These are phyloP conservation scores for Antitrichia curtipendula DNA, from an alignment of 225 moss, liverwort and hornwort species.

Conservation along the genomic window DNA sequence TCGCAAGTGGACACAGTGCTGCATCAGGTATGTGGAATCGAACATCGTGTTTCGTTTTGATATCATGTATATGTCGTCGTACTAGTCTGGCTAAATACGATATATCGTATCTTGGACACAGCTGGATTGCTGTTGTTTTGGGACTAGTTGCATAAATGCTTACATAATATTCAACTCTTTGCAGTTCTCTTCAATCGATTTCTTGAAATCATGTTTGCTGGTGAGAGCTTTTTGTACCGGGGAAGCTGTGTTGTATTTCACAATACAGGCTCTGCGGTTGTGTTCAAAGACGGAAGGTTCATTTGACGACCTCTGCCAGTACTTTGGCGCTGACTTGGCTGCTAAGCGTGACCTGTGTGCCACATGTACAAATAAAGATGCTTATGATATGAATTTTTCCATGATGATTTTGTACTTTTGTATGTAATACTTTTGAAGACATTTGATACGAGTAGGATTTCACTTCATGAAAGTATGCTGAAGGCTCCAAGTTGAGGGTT, in stretches of 20 bases:
- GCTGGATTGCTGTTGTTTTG: background rate
- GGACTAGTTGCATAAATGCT: background rate
- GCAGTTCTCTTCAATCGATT: background rate
- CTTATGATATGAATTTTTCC: background rate
- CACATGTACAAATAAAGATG: background rate
- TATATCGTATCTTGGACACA: background rate
- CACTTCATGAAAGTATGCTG: background rate
- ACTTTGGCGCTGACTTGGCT: background rate
- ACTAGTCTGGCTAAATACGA: background rate
- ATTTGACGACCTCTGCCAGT: background rate
- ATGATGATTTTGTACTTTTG: background rate
- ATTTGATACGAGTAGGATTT: background rate
- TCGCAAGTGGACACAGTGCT: background rate
- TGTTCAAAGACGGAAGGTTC: background rate
- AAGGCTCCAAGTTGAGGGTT: background rate
- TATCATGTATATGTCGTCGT: background rate
- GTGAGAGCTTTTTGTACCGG: background rate
- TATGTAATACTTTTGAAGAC: background rate
- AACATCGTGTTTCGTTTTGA: background rate
- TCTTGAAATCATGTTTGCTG: background rate
- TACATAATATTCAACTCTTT: background rate
- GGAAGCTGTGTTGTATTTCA: background rate
- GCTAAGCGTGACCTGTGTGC: background rate
- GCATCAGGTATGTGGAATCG: slow-evolving; percentile 4
- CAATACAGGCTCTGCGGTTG: background rate